Evolutionary conservation across 1,284 basidiomycete genomes (phyloP), one percentile per base, ranked within the genome.

Genomic region (Puccinia triticina): DNA sequence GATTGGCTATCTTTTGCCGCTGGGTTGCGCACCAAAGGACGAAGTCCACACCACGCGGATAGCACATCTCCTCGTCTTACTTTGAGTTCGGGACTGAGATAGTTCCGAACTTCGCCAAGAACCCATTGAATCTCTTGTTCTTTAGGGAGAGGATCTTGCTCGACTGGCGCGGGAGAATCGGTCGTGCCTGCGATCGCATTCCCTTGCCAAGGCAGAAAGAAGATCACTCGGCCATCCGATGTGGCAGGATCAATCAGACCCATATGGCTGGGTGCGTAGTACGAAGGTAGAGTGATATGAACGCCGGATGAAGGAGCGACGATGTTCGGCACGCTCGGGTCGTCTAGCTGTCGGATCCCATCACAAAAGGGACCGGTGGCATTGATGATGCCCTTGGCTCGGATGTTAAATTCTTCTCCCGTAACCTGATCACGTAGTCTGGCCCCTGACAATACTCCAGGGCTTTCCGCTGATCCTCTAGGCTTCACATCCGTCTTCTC

Each of bases 121-220:
- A 98, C 93, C 95, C 95, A 98, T 82, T 94, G 92, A 84, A 99
- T 96, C 86, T 99, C 96, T 85, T 97, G 94, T 88, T 98, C 96
- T 66, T 91, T 90, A 1, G 96, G 94, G 14, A 90, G 89, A 4
- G 96, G 96, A 85, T 96, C 92, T 73, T 91, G 90, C 78, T 91
- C 90, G 82, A 98, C 93, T 2, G 88, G 88, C 0, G 93, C 91
- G 0, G 94, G 93, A 0, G 93, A 91, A 87, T 99, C 96, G 29
- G 96, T 99, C 8, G 96, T 98, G 37, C 96, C 96, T 2, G 96
- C 96, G 84, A 99, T 96, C 72, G 95, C 96, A 88, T 94, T 94
- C 32, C 96, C 96, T 88, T 98, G 93, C 96, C 96, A 99, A 0
- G 96, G 96, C 29, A 99, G 90, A 91, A 98, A 98, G 90, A 98